Evolutionary conservation across 495 filamentous ascomycete genomes (phyloP).

Genomic region (Penicillium turbatum): DNA sequence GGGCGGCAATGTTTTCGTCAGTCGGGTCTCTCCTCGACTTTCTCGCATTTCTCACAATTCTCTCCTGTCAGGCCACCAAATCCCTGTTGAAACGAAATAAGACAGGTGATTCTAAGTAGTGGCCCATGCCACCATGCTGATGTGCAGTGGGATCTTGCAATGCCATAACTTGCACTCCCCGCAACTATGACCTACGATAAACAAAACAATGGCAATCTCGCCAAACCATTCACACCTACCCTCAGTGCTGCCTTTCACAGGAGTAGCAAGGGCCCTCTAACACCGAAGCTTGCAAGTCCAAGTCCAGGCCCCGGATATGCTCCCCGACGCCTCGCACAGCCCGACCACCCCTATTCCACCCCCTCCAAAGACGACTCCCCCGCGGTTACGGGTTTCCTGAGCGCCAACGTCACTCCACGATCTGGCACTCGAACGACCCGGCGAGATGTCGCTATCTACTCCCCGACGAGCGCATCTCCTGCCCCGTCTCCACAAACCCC

Average conservation of each 20-base stretch:
- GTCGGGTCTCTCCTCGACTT: conserved; percentile 11
- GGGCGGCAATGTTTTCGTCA: conserved; percentile 23
- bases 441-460: conserved; percentile 59
- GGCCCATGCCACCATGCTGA: conserved; percentile 39
- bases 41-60: conserved; percentile 1
- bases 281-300: conserved; percentile 49
- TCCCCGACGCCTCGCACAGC: conserved; percentile 35
- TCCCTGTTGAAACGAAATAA: neutral
- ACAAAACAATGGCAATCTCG: conserved; percentile 43
- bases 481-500: conserved; percentile 33
- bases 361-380: conserved; percentile 36
- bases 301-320: conserved; percentile 24
- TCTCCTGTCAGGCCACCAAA: conserved; percentile 9
- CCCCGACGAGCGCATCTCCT: conserved; percentile 54
- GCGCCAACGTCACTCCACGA: conserved; percentile 66
- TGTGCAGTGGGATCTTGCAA: conserved; percentile 32
- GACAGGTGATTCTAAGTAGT: conserved; percentile 1
- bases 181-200: conserved; percentile 53
- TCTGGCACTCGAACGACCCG: conserved; percentile 62
- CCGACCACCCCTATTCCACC: conserved; percentile 31
- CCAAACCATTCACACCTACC: conserved; percentile 49
- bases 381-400: conserved; percentile 52
- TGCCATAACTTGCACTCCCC: conserved; percentile 38
- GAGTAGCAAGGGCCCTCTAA: conserved; percentile 40
- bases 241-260: conserved; percentile 46